phyloP scores from a whole-genome alignment of 2,329 filamentous ascomycete species.

The Colletotrichum musicola region DNA sequence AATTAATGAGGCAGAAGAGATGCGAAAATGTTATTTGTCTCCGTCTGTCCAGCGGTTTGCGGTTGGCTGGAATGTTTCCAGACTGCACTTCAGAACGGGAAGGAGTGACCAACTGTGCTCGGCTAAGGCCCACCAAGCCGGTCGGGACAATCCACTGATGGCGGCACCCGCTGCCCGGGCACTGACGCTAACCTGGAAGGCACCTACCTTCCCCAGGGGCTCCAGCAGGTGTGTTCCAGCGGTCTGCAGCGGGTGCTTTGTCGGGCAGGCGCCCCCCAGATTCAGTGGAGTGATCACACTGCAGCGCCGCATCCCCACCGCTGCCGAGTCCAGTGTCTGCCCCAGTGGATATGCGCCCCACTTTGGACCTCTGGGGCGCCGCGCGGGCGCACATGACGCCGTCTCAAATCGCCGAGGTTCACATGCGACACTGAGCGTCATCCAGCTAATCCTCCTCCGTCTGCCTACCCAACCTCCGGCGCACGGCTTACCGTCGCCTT shows the following conservation, averaged over 20 bases:
- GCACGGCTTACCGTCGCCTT: slow-evolving; percentile 31
- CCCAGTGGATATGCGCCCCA: no score
- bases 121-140: neutral
- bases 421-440: slow-evolving; percentile 41
- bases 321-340: neutral
- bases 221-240: neutral
- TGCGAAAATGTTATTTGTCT: neutral
- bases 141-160: neutral
- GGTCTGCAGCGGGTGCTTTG: neutral
- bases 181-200: no score
- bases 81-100: slow-evolving; percentile 1
- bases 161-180: slow-evolving; percentile 1
- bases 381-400: slow-evolving; percentile 35
- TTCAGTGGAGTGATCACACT: neutral
- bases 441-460: slow-evolving; percentile 31
- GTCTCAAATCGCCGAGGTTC: slow-evolving; percentile 40
- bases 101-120: neutral
- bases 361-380: neutral
- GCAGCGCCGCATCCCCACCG: neutral
- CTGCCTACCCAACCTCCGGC: slow-evolving; percentile 27
- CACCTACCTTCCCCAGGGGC: neutral
- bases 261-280: neutral
- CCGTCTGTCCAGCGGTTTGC: neutral
- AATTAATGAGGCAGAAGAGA: neutral
- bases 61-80: slow-evolving; percentile 12